Base-by-base conservation (phyloP, 1,284 basidiomycete species). In the Peniophora sp. region DNA sequence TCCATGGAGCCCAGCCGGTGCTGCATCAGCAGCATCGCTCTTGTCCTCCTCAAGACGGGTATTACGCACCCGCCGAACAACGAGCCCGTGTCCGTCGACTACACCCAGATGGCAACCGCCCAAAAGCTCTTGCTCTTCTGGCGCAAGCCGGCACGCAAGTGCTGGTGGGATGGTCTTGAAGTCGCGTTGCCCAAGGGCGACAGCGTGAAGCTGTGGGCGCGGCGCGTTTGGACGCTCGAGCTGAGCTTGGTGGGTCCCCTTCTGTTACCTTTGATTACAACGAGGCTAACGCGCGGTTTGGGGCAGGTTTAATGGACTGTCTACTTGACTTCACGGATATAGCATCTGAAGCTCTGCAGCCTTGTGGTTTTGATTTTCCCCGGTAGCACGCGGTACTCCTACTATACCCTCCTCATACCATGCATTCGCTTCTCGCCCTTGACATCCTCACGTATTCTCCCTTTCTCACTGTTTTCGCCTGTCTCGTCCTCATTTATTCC, bases 111-210 rank as follows among this genome's bases (percentile, higher is more conserved):
- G 87, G 83, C 85, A 27, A 99, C 96, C 5, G 95, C 97, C 10
- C 96, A 99, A 68, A 99, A 99, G 71, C 74, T 99, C 41, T 73
- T 99, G 38, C 70, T 99, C 46, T 99, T 99, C 76, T 99, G 96
- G 96, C 79, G 96, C 65, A 99, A 99, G 70, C 96, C 96, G 27
- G 96, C 96, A 92, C 80, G 96, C 50, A 99, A 99, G 71, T 99
- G 97, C 70, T 99, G 96, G 96, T 99, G 96, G 96, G 97, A 99
- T 63, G 95, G 95, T 16, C 79, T 95, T 47, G 94, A 98, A 59
- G 81, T 98, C 35, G 75, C 83, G 59, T 63, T 77, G 10, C 66
- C 74, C 6, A 74, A 77, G 57, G n/a, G 16, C n/a, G 27, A 32
- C 27, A 69, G 64, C 14, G 79, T 94, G 61, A 96, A 95, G 68